Evolutionary conservation across 805 yeast genomes (phyloP), one percentile per base, ranked within the genome.

Genomic region (Barnettozyma salicaria): DNA sequence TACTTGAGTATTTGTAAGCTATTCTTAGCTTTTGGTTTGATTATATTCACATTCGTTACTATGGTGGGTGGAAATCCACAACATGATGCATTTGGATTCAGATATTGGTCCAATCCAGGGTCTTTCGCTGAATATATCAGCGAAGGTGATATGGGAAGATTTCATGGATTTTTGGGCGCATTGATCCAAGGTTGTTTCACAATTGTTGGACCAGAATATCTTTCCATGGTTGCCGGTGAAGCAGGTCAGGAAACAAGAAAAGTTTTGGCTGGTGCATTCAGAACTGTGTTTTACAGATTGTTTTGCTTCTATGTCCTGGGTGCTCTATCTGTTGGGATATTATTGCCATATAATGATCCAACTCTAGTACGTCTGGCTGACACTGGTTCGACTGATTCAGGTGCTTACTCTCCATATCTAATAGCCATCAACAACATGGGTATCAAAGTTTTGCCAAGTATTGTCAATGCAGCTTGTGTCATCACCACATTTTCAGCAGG

Each of bases 41-140:
- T 84, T 31, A 53, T 78, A 20, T 84, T 80, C 59, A 81, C 89
- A 4, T 78, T 85, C 48, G 56, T 82, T 34, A 76, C 86, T 5
- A 85, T 84, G 90, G 74, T 80, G 19, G 95, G 95, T 22, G 95
- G 92, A 19, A 84, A 83, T 55, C 92, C 92, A 2, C 55, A 63
- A 31, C 75, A 70, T 41, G 82, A 80, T 46, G 70, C 63, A 6
- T 73, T 64, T 44, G 82, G 82, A 6, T 74, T 76, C 55, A 32
- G 36, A 31, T 67, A 71, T 53, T 76, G 76, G 72, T 57, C 52
- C 32, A 51, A 55, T n/a, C 58, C 69, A 34, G 74, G 72, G 33
- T 73, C 76, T 6, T 74, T 81, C 49, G 78, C 76, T 20, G 67
- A 69, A 47, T 74, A 70, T 51, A 58, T 67, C 24, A 69, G 70